These are phyloP conservation scores for Citrullus mucosospermus DNA, from an alignment of 306 rosid genomes.

Conservation along the genomic window DNA sequence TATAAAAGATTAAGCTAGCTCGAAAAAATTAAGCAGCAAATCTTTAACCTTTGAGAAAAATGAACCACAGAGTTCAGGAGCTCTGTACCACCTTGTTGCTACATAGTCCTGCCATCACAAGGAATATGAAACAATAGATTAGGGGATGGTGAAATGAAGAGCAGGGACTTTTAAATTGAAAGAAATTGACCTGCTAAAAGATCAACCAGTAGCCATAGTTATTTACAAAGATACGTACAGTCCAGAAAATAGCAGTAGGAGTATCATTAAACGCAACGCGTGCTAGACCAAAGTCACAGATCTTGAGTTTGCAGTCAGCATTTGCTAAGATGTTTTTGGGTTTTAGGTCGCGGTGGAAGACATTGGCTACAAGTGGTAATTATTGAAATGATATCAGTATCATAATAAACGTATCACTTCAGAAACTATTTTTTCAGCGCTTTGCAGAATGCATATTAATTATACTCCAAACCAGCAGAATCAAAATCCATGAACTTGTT, in stretches of 20 bases:
- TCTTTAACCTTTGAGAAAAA: constrained; percentile 84
- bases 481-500: not conserved
- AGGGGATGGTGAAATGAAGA: not conserved
- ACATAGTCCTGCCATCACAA: constrained; percentile 69
- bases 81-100: constrained; percentile 99
- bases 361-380: constrained; percentile 60
- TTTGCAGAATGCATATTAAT: constrained; percentile 4
- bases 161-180: not conserved
- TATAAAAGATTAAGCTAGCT: constrained; percentile 10
- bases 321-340: constrained; percentile 96
- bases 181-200: not conserved
- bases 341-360: constrained; percentile 94
- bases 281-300: constrained; percentile 98
- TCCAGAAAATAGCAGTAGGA: constrained; percentile 99
- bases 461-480: constrained; percentile 6
- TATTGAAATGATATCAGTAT: constrained; percentile 23
- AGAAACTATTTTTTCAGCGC: constrained; percentile 5
- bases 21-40: constrained; percentile 2
- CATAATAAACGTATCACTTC: constrained; percentile 5
- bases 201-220: not conserved
- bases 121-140: constrained; percentile 8
- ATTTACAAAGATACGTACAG: constrained; percentile 37
- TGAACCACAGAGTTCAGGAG: constrained; percentile 98
- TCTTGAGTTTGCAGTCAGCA: constrained; percentile 99
- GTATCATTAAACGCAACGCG: constrained; percentile 98